These are phyloP conservation scores for Elasticomyces elasticus DNA, from an alignment of 495 filamentous ascomycete species.

Conservation along the genomic window DNA sequence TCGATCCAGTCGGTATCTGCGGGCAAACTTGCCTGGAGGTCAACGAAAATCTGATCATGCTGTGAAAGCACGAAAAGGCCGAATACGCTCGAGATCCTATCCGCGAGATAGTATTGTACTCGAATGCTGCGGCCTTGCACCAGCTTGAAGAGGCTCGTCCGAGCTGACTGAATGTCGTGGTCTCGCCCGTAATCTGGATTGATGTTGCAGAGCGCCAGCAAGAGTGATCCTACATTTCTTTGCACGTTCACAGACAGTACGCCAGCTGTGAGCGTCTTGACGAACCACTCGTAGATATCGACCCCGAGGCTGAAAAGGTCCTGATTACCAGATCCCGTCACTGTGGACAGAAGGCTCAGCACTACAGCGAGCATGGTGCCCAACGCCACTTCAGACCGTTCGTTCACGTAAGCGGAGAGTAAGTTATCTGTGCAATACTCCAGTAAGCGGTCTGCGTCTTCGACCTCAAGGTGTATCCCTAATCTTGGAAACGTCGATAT, in stretches of 20 bases:
- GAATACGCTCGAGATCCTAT: slow-evolving; percentile 64
- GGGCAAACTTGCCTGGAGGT: slow-evolving; percentile 65
- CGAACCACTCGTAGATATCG: slow-evolving; percentile 73
- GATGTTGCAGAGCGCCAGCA: slow-evolving; percentile 55
- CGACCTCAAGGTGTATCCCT: slow-evolving; percentile 34
- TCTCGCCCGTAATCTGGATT: slow-evolving; percentile 52
- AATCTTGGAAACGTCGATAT: slow-evolving; percentile 40
- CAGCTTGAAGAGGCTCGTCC: slow-evolving; percentile 65
- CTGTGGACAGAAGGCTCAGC: slow-evolving; percentile 51
- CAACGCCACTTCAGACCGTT: slow-evolving; percentile 68
- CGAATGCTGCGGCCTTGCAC: slow-evolving; percentile 54
- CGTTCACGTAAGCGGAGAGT: slow-evolving; percentile 52
- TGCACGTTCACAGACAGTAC: slow-evolving; percentile 59
- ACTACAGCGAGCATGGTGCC: slow-evolving; percentile 61
- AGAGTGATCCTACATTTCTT: slow-evolving; percentile 52
- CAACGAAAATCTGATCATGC: slow-evolving; percentile 72
- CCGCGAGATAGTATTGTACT: slow-evolving; percentile 66
- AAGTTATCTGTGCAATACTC: slow-evolving; percentile 48
- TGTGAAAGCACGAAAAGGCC: slow-evolving; percentile 62
- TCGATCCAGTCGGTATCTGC: slow-evolving; percentile 59
- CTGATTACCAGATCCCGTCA: slow-evolving; percentile 45
- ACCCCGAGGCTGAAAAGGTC: slow-evolving; percentile 53
- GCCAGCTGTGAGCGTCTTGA: slow-evolving; percentile 52
- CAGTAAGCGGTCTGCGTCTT: slow-evolving; percentile 38
- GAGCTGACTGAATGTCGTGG: slow-evolving; percentile 49